phyloP scores from a whole-genome alignment of 78 protist genomes.

The Guillardia theta region DNA sequence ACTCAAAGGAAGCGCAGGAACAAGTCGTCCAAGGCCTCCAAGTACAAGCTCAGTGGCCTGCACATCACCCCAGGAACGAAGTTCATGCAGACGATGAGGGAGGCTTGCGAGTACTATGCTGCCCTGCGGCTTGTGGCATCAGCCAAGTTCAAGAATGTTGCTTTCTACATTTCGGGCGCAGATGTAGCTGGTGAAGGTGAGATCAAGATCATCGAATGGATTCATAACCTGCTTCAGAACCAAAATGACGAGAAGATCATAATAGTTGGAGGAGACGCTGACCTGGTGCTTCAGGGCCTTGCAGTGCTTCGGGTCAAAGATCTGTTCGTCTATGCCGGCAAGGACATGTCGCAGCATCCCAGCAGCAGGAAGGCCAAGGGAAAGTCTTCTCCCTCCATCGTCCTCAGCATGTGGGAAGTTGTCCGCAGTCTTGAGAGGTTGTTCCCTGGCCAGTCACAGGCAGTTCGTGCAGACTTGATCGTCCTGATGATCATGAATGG shows the following conservation, averaged over 20 bases:
- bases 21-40: background rate
- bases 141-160: background rate
- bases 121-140: background rate
- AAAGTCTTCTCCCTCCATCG: background rate
- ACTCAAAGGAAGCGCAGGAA: background rate
- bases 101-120: conserved; percentile 3
- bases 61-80: background rate
- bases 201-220: background rate
- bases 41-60: conserved; percentile 20
- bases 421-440: background rate
- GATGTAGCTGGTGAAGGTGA: background rate
- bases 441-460: background rate
- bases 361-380: background rate
- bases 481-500: background rate
- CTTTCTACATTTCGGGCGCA: background rate
- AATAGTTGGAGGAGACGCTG: background rate
- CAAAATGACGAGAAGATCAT: background rate
- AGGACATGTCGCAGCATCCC: background rate
- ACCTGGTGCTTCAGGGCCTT: background rate
- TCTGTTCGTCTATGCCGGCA: background rate
- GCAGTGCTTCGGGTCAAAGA: background rate
- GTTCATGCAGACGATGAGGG: background rate
- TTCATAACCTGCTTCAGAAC: background rate
- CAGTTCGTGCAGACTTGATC: background rate
- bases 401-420: background rate